Evolutionary conservation across 495 filamentous ascomycete species (phyloP), one percentile per base, ranked within the genome.

Genomic region (Penicillium riverlandense): DNA sequence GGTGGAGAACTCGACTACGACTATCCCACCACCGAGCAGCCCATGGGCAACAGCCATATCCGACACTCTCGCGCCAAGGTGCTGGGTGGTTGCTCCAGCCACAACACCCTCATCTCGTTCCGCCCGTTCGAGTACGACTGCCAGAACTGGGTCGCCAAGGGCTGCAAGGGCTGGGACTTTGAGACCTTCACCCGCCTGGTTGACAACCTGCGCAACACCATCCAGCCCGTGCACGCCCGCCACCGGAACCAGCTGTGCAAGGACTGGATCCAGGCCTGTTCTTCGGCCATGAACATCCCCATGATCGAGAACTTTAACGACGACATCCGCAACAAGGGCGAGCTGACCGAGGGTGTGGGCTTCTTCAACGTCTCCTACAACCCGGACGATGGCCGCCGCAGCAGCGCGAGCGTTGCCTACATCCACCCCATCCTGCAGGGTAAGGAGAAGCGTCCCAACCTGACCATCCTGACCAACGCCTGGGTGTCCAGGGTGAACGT

Each of bases 331-430:
- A 69, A 73, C 30, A 81, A 74, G 13, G 86, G 86, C 9, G 74
- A 78, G 31, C 61, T 92, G 44, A 77, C 80, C 38, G 70, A 82
- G 57, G 80, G 84, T 42, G 85, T 88, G 4, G 87, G 87, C 13
- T 92, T 90, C 71, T 90, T 92, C 74, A 85, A 79, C 35, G 79
- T 92, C 31, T 75, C 83, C 29, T 92, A 90, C 66, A 88, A 89
- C 60, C 86, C 86, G 0, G 85, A 90, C 49, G 76, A 85, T 53
- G 86, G 86, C 48, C 76, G 75, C 45, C 76, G 87, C 36, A 86
- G 82, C 70, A 88, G 83, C 58, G 85, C 87, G 40, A 84, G 78
- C 53, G 87, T 92, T 4, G 87, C 87, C 11, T 92, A 92, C 58
- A 86, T 92, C 57, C 87, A 92, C 54, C 87, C 87, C 14, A 88